phyloP scores from a whole-genome alignment of 78 protist genomes.

The Blattamonas nauphoetae region DNA sequence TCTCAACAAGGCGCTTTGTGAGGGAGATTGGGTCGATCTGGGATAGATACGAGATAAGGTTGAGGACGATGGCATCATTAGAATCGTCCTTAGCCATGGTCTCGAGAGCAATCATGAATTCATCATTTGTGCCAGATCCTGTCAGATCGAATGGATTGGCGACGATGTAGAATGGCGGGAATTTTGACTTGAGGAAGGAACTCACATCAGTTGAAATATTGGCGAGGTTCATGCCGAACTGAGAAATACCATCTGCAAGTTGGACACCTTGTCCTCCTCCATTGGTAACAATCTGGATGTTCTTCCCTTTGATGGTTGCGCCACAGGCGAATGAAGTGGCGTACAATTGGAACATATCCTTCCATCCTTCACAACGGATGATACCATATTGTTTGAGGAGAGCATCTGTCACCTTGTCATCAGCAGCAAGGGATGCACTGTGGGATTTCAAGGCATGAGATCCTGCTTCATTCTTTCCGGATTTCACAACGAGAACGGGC shows the following conservation, averaged over 20 bases:
- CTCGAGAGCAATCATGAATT: conserved; percentile 9
- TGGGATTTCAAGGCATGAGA: conserved; percentile 29
- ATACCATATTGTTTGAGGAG: conserved; percentile 3
- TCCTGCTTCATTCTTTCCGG: conserved; percentile 23
- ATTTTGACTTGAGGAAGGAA: not conserved
- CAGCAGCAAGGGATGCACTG: conserved; percentile 31
- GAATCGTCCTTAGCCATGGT: not conserved
- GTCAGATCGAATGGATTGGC: conserved; percentile 25
- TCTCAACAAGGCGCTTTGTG: not conserved
- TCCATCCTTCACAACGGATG: conserved; percentile 8
- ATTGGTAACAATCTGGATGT: not conserved
- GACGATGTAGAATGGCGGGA: conserved; percentile 29
- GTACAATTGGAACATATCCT: conserved; percentile 8
- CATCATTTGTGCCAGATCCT: conserved; percentile 19
- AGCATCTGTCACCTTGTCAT: conserved; percentile 18
- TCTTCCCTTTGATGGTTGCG: not conserved
- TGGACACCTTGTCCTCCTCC: conserved; percentile 31
- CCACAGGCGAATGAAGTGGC: not conserved
- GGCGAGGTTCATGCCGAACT: conserved; percentile 8
- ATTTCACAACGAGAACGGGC: conserved; percentile 23
- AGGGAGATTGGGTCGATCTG: conserved; percentile 1
- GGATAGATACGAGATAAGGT: conserved; percentile 18
- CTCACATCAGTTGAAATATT: not conserved
- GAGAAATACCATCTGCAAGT: conserved; percentile 12
- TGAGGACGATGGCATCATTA: conserved; percentile 19